Evolutionary conservation across 208 protist species (phyloP), one percentile per base, ranked within the genome.

Genomic region (Tetramitus jugosus): DNA sequence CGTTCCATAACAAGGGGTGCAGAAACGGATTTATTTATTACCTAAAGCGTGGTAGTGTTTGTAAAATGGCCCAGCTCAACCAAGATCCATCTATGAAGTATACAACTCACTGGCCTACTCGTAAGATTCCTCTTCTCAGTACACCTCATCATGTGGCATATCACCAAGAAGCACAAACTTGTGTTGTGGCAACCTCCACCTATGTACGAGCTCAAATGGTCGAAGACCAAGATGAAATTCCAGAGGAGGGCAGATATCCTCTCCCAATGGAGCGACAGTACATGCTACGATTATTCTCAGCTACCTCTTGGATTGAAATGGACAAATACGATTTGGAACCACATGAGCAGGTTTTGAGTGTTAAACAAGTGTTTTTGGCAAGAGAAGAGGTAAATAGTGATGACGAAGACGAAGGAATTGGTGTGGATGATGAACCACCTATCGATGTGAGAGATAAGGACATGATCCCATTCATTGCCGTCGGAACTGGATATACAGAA

Each of bases 131-230:
- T 1, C 29, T 81, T 10, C 10, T 45, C 3, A 29, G 42, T 26
- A 76, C 78, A 23, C 78, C 78, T 4, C 26, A 81, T 37, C 7
- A 42, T n/a, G 74, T 80, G n/a, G 75, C 61, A 7, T 81, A 39
- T 39, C 72, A 81, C 39, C 39, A 61, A 56, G 35, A 42, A 39
- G 60, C 40, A 60, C 45, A 62, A 3, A 74, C 75, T 37, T 81
- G 64, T 72, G 17, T 56, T 14, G 37, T 60, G n/a, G n/a, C 26
- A 1, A 65, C 61, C 17, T 35, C 40, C 23, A 60, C 39, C 0
- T 3, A 23, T 7, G 33, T 80, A n/a, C 37, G 35, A 10, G 52
- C 75, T 7, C 29, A n/a, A 20, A 20, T 80, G 39, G 23, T 31
- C 14, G 49, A 77, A 60, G 52, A 80, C 26, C 14, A 61, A 20